phyloP scores from a whole-genome alignment of 2,329 filamentous ascomycete species.

The Penicillium brasilianum region DNA sequence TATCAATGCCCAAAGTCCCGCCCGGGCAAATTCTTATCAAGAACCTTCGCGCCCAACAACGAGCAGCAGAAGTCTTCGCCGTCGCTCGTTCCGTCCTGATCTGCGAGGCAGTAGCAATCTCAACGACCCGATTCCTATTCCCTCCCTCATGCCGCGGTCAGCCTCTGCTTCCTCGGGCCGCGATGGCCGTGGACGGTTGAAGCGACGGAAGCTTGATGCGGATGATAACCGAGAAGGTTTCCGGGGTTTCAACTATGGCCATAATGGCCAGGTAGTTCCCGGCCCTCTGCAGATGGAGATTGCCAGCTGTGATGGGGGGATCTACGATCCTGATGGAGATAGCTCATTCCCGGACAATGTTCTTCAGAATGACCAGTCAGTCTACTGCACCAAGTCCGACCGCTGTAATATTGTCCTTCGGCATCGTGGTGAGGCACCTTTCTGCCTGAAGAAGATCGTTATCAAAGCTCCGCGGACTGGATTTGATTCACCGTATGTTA shows the following conservation, averaged over 20 bases:
- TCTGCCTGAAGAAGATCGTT: constrained; percentile 81
- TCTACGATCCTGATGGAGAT: constrained; percentile 59
- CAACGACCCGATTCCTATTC: constrained; percentile 28
- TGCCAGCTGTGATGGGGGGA: constrained; percentile 84
- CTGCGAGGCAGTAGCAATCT: constrained; percentile 9
- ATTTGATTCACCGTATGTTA: constrained; percentile 82
- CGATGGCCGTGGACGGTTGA: constrained; percentile 57
- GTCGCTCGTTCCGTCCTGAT: constrained; percentile 21
- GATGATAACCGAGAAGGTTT: constrained; percentile 58
- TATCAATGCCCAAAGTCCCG: not conserved
- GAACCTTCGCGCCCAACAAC: constrained; percentile 23
- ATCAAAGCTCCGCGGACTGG: constrained; percentile 83
- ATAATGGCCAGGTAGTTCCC: constrained; percentile 83
- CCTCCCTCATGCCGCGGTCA: constrained; percentile 35
- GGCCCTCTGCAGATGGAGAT: constrained; percentile 85
- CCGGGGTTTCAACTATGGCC: constrained; percentile 77
- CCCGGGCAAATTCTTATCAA: not conserved
- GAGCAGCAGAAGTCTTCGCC: constrained; percentile 17
- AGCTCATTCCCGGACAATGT: constrained; percentile 78
- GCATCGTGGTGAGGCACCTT: constrained; percentile 79
- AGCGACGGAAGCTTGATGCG: constrained; percentile 73
- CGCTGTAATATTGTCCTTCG: constrained; percentile 84
- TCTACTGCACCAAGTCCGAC: constrained; percentile 89
- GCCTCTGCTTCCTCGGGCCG: constrained; percentile 24
- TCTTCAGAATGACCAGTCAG: constrained; percentile 77